A percentile compares a stretch with the other conserved stretches of the same genome.
phyloP scores from a whole-genome alignment of 805 yeast species.

The Pichia heedii region DNA sequence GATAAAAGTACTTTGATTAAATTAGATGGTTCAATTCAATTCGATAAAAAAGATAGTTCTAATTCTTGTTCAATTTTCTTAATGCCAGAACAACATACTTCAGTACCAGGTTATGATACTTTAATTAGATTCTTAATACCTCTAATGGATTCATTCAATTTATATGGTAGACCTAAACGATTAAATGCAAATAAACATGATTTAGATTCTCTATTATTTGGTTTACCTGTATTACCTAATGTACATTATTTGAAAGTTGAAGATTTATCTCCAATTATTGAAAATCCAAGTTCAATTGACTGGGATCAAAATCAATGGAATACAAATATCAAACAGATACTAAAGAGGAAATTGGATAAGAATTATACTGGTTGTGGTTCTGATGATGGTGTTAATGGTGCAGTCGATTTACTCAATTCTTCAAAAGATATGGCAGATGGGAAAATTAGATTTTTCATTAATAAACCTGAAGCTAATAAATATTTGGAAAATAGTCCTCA shows the following conservation, averaged over 20 bases:
- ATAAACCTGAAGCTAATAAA: conserved; percentile 7
- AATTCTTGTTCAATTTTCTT: conserved; percentile 58
- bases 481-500: conserved; percentile 9
- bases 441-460: conserved; percentile 14
- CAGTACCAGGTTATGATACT: conserved; percentile 79
- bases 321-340: conserved; percentile 41
- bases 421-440: conserved; percentile 21
- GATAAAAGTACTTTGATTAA: conserved; percentile 86
- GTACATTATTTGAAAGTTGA: conserved; percentile 62
- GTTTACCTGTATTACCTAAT: conserved; percentile 73
- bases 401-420: conserved; percentile 27
- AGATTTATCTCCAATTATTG: conserved; percentile 41
- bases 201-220: conserved; percentile 59
- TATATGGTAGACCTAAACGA: conserved; percentile 76
- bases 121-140: conserved; percentile 73
- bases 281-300: conserved; percentile 22
- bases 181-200: conserved; percentile 68
- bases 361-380: conserved; percentile 79
- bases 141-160: conserved; percentile 60
- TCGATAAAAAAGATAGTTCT: conserved; percentile 41
- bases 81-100: conserved; percentile 79
- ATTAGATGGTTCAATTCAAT: conserved; percentile 70
- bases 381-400: conserved; percentile 51
- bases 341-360: conserved; percentile 42
- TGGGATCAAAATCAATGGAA: conserved; percentile 63